Base-by-base conservation (phyloP, 2,329 filamentous ascomycete species). In the Samsoniella hepiali region DNA sequence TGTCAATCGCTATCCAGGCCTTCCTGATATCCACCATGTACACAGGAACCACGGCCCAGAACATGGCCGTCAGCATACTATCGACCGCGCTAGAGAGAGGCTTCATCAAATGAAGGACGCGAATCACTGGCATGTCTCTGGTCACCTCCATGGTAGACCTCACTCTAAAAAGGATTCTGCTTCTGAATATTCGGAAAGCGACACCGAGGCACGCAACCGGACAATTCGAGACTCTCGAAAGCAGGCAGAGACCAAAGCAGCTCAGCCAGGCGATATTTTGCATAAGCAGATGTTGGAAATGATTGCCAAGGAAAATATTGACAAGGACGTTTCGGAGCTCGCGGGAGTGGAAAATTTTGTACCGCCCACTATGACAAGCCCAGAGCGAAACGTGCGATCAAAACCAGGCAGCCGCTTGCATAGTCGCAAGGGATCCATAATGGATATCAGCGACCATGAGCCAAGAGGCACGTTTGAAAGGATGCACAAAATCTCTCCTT, bases 221-320 rank as follows among this genome's bases (percentile, higher is more conserved):
- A 62, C 58, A 10, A 32, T 62, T 15, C 58, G 58, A 6, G 50
- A 51, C 6, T 13, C 32, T 10, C 36, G 51, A 27, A 53, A 32
- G 27, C 63, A 54, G n/a, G 38, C 54, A 34, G 50, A 51, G 17
- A 45, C 17, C 27, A 54, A 49, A 10, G 27, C 53, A n/a, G 36
- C 34, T 5, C 60, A 65, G 17, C 78, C 77, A 31, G 82, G 80
- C 65, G 82, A 85, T 63, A 74, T 87, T 13, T 73, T 88, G 13
- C 83, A 86, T 65, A 86, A 84, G 70, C 85, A 87, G 69, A 87
- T 88, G 84, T 74, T 81, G 64, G 84, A 87, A 63, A 82, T 86
- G 76, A 79, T 87, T 65, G 82, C 82, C 6, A 80, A 79, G 65
- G 84, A 88, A 69, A 79, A 78, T 6, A 73, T 74, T 13, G 78